Evolutionary conservation across 2,329 filamentous ascomycete species (phyloP).

Genomic region (Shiraia sp.): DNA sequence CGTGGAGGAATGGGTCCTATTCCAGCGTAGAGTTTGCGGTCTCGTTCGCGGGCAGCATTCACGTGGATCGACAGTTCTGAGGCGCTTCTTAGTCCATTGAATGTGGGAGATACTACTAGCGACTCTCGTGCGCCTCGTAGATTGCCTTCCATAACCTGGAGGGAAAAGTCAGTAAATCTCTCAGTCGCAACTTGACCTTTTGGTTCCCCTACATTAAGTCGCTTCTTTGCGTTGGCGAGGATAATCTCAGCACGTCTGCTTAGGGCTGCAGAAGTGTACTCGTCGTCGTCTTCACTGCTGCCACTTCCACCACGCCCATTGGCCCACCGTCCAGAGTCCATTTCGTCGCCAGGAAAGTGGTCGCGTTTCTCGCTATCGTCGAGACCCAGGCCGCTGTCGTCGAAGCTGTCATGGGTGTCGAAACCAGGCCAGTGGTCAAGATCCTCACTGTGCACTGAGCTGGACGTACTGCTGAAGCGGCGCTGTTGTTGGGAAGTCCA

Average conservation of each 20-base stretch:
- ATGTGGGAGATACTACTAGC: slow-evolving; percentile 59
- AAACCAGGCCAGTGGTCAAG: slow-evolving; percentile 48
- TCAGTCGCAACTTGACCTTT: slow-evolving; percentile 1
- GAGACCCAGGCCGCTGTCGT: slow-evolving; percentile 41
- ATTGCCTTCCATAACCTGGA: slow-evolving; percentile 90
- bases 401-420: slow-evolving; percentile 32
- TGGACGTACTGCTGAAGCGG: slow-evolving; percentile 40
- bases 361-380: slow-evolving; percentile 38
- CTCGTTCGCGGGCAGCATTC: slow-evolving; percentile 39
- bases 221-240: slow-evolving; percentile 86
- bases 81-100: slow-evolving; percentile 46
- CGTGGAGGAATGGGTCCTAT: slow-evolving; percentile 43
- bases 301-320: slow-evolving; percentile 46
- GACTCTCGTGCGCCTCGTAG: slow-evolving; percentile 76
- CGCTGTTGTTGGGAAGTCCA: slow-evolving; percentile 28
- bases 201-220: slow-evolving; percentile 71
- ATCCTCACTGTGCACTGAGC: slow-evolving; percentile 51
- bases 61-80: slow-evolving; percentile 41
- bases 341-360: slow-evolving; percentile 39
- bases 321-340: slow-evolving; percentile 41
- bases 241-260: slow-evolving; percentile 81
- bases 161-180: slow-evolving; percentile 25
- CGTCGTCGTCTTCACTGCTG: slow-evolving; percentile 57
- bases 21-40: slow-evolving; percentile 40
- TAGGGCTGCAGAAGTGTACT: slow-evolving; percentile 65